Evolutionary conservation across 306 rosid species (phyloP).

Genomic region (Fragaria nilgerrensis): DNA sequence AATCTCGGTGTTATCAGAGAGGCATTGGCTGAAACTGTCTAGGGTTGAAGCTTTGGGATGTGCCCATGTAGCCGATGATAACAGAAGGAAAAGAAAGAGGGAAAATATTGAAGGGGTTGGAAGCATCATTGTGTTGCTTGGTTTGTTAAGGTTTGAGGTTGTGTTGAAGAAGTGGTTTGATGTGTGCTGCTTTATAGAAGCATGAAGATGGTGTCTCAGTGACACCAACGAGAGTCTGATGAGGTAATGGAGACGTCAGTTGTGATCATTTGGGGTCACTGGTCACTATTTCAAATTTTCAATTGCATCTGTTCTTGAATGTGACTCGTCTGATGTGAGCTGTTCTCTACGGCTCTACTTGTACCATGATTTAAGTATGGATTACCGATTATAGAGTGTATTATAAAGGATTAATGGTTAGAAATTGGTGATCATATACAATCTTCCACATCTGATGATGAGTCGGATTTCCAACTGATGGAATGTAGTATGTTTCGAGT

Average conservation of each 20-base stretch:
- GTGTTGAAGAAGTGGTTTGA: conserved; percentile 2
- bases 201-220: conserved; percentile 1
- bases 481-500: not conserved
- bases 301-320: not conserved
- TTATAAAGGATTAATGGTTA: not conserved
- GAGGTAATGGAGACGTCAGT: conserved; percentile 6
- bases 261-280: not conserved
- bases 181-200: not conserved
- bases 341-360: no score
- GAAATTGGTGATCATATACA: not conserved
- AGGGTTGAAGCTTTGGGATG: conserved; percentile 32
- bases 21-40: conserved; percentile 49
- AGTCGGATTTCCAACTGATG: no score
- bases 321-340: not conserved
- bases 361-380: not conserved
- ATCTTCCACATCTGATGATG: not conserved
- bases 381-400: not conserved
- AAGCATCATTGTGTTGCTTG: not conserved
- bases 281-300: not conserved
- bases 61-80: conserved; percentile 9
- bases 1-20: conserved; percentile 36
- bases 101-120: not conserved
- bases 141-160: not conserved
- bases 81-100: not conserved
- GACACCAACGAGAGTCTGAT: not conserved